phyloP scores from a whole-genome alignment of 306 rosid genomes.

The Erythrophleum fordii region DNA sequence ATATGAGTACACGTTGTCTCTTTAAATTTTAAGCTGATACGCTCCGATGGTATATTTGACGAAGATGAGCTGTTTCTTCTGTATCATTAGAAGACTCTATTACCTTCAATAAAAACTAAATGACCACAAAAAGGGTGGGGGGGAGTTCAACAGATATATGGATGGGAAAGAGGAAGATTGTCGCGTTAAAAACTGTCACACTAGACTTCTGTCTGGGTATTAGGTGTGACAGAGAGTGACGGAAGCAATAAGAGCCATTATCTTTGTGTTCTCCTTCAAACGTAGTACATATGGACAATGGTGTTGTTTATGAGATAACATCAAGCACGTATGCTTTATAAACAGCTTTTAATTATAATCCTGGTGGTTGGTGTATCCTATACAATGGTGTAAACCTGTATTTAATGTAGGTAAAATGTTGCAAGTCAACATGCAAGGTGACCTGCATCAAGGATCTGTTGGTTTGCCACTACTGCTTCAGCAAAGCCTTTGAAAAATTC shows the following conservation, averaged over 20 bases:
- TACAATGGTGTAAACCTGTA: slow-evolving; percentile 34
- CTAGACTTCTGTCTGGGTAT: neutral
- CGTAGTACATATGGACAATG: neutral
- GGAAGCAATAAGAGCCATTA: neutral
- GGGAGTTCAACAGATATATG: neutral
- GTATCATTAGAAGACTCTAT: neutral
- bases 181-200: too few species aligned
- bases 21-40: neutral
- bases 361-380: slow-evolving; percentile 23
- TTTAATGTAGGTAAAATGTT: slow-evolving; percentile 73
- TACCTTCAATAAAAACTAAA: neutral
- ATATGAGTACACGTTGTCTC: neutral
- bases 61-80: slow-evolving; percentile 3
- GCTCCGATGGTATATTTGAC: neutral
- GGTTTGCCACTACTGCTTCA: slow-evolving; percentile 79
- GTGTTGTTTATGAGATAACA: neutral
- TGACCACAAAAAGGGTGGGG: too few species aligned
- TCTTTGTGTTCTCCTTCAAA: neutral
- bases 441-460: slow-evolving; percentile 78
- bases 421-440: slow-evolving; percentile 86
- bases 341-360: slow-evolving; percentile 2
- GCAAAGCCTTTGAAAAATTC: slow-evolving; percentile 88
- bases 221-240: neutral
- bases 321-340: neutral
- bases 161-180: neutral